A percentile compares a stretch with the other conserved stretches of the same genome.
phyloP scores from a whole-genome alignment of 352 stramenopile species.

The Halophytophthora polymorphica region DNA sequence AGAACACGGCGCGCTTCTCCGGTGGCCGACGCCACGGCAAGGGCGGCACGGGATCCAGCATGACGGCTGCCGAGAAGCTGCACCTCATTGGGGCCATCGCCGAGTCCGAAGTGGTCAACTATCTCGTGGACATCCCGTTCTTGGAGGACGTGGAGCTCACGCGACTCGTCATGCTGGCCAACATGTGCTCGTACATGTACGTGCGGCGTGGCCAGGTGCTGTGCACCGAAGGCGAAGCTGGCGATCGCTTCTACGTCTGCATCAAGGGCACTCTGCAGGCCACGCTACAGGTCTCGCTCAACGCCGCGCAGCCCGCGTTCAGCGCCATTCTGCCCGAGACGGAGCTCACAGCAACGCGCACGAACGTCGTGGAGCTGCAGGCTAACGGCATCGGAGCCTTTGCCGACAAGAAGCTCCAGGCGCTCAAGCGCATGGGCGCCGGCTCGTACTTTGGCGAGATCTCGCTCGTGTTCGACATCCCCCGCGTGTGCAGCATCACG shows the following conservation, averaged over 20 bases:
- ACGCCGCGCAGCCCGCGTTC: constrained; percentile 26
- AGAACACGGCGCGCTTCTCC: constrained; percentile 56
- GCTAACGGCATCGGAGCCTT: constrained; percentile 11
- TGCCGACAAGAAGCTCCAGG: constrained; percentile 35
- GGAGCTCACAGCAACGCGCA: constrained; percentile 5
- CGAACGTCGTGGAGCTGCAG: constrained; percentile 14
- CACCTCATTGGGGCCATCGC: constrained; percentile 62
- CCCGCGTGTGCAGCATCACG: constrained; percentile 61
- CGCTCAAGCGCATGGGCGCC: constrained; percentile 45
- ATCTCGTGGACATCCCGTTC: constrained; percentile 64
- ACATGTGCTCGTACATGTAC: constrained; percentile 66
- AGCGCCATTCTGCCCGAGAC: constrained; percentile 4
- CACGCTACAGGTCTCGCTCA: constrained; percentile 35
- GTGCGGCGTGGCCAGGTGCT: constrained; percentile 47
- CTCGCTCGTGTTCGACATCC: constrained; percentile 66
- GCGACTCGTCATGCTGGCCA: constrained; percentile 50
- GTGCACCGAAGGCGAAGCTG: constrained; percentile 55
- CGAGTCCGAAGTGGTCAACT: constrained; percentile 68
- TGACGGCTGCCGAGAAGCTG: constrained; percentile 55
- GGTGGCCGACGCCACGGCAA: constrained; percentile 19
- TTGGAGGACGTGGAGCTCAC: constrained; percentile 60
- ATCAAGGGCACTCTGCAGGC: constrained; percentile 54
- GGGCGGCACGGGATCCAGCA: constrained; percentile 9
- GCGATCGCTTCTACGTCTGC: constrained; percentile 70
- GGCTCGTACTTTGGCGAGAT: constrained; percentile 77